Evolutionary conservation across 805 yeast genomes (phyloP), one percentile per base, ranked within the genome.

Genomic region (Cyberlindnera maritima): DNA sequence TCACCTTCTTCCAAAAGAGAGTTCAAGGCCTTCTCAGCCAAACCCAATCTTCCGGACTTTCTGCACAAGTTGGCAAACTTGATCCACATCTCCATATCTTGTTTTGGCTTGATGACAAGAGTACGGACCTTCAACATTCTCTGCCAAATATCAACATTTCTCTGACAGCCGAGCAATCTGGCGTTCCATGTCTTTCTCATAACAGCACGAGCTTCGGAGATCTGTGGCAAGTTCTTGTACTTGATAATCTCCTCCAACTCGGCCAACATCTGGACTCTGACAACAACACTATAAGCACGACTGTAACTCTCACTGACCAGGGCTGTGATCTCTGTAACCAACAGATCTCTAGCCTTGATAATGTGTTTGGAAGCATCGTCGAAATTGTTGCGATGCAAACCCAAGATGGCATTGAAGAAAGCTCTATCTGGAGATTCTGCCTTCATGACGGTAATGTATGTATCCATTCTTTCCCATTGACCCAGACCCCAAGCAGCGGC

Each of bases 131-230:
- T 88, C 50, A 94, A 75, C 81, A 94, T 84, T 60, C 97, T 75
- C 64, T 92, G 97, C 99, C 99, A 94, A n/a, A 91, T 90, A 68
- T 94, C 99, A 43, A 94, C 98, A 68, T 94, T 94, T 57, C 94
- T 77, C 68, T 94, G 99, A 61, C 97, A 90, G 2, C 98, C 98
- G 50, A 88, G 70, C 42, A 94, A 71, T 58, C 99, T 78, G 43
- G 88, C 87, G 61, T 88, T 89, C 99, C 99, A 95, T 0, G 98
- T 92, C 56, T 84, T 81, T 56, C 96, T 76, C 77, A 94, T 84
- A 14, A 81, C 80, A 8, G 74, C 77, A 54, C 94, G 79, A 57
- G 84, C 85, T 39, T 85, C 95, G 0, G 96, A 86, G 3, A 84
- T 84, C 51, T 83, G 90, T 1, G 96, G 94, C 29, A 89, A 72